phyloP scores from a whole-genome alignment of 495 filamentous ascomycete genomes.

The Neurospora pannonica region DNA sequence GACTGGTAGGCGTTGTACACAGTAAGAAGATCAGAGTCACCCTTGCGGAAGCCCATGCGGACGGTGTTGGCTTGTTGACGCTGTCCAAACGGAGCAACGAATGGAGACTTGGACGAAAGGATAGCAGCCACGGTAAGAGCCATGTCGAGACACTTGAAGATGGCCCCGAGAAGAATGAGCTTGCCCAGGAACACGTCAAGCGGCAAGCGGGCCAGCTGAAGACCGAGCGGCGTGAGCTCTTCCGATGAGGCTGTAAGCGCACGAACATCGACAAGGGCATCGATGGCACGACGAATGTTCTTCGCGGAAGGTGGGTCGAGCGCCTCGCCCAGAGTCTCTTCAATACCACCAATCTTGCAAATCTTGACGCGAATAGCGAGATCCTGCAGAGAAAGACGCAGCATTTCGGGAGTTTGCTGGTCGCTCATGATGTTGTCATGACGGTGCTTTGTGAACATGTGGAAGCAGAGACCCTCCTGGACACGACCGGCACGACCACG shows the following conservation, averaged over 20 bases:
- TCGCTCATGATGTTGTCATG: conserved; percentile 74
- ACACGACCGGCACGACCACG: conserved; percentile 94
- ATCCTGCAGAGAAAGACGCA: conserved; percentile 87
- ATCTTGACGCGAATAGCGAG: conserved; percentile 94
- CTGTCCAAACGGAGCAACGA: conserved; percentile 74
- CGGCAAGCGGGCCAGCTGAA: conserved; percentile 77
- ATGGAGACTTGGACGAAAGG: conserved; percentile 89
- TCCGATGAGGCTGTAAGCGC: conserved; percentile 66
- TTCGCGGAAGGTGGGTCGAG: conserved; percentile 82
- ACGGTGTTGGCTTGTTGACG: conserved; percentile 70
- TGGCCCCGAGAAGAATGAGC: conserved; percentile 69
- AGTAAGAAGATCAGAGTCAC: conserved; percentile 85
- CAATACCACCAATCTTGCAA: conserved; percentile 85
- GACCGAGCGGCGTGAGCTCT: conserved; percentile 76
- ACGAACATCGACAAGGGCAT: conserved; percentile 85
- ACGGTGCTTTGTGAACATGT: conserved; percentile 80
- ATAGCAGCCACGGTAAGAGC: conserved; percentile 85
- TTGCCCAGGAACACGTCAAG: conserved; percentile 93
- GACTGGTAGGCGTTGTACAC: conserved; percentile 85
- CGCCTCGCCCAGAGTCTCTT: conserved; percentile 79
- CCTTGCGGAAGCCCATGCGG: conserved; percentile 66
- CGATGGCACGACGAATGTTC: conserved; percentile 86
- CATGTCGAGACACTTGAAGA: conserved; percentile 87
- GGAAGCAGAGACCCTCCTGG: conserved; percentile 87
- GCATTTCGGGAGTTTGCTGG: conserved; percentile 91